Conservation (phyloP, 2,329 filamentous ascomycete species). For the Dothideomycetes sp. region DNA sequence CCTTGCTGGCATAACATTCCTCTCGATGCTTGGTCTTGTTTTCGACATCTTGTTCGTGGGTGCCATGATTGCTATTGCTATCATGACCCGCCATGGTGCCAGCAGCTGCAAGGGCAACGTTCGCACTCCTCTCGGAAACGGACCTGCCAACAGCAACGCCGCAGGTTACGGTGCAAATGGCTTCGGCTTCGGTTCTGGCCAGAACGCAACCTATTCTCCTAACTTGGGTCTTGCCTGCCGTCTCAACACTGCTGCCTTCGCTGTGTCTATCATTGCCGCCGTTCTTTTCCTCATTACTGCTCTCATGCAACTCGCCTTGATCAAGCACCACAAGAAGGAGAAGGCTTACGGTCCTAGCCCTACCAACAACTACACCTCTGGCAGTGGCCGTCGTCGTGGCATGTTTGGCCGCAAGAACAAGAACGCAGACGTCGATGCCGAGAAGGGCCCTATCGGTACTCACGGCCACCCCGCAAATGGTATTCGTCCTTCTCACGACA, state of each 20-base stretch:
- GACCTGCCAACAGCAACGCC: constrained; percentile 43
- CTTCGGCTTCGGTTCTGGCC: constrained; percentile 24
- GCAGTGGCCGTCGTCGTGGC: constrained; percentile 38
- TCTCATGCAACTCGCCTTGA: constrained; percentile 57
- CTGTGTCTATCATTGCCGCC: constrained; percentile 66
- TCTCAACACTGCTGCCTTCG: constrained; percentile 67
- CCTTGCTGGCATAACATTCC: constrained; percentile 63
- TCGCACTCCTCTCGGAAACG: constrained; percentile 60
- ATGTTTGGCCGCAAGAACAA: constrained; percentile 30
- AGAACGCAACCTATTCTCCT: constrained; percentile 36
- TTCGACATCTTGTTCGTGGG: constrained; percentile 70
- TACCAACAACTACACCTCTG: constrained; percentile 58
- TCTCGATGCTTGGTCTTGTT: constrained; percentile 63
- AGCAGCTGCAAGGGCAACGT: constrained; percentile 56
- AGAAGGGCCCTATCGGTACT: constrained; percentile 32
- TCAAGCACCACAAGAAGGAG: constrained; percentile 63
- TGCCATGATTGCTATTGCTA: constrained; percentile 72
- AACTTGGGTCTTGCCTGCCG: constrained; percentile 56
- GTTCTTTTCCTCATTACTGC: constrained; percentile 69
- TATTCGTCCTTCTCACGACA: constrained; percentile 40
- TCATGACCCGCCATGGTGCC: constrained; percentile 61
- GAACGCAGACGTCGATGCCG: constrained; percentile 31
- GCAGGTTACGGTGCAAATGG: constrained; percentile 39
- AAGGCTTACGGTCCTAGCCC: constrained; percentile 61
- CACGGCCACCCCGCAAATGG: constrained; percentile 22